Evolutionary conservation across 768 basidiomycete genomes (phyloP).

Genomic region (Rhizopogon salebrosus): DNA sequence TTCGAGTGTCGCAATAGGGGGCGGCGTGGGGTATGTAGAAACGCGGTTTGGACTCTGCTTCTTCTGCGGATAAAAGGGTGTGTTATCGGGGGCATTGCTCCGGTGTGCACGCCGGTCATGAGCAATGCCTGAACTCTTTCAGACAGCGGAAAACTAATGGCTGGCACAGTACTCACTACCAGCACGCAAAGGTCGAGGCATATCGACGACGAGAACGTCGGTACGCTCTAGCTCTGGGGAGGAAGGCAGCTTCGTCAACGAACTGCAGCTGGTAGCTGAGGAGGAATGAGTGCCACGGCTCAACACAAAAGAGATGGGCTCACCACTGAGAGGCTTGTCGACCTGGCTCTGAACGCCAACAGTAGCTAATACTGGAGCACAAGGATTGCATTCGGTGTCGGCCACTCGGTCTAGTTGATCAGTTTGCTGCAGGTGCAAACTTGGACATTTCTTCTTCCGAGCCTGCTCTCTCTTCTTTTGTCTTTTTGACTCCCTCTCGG

Average conservation of each 20-base stretch:
- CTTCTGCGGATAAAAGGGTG: not conserved
- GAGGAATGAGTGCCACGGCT: not conserved
- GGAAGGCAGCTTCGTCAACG: not conserved
- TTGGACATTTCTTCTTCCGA: slow-evolving; percentile 9
- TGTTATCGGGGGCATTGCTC: not conserved
- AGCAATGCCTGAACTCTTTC: not conserved
- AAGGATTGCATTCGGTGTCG: not conserved
- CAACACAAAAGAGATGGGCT: not conserved
- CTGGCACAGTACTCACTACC: not conserved
- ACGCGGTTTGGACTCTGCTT: not conserved
- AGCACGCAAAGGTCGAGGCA: not conserved
- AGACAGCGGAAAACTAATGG: not conserved
- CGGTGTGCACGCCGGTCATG: too few relatives aligned
- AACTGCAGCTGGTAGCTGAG: not conserved
- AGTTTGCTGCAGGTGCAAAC: not conserved
- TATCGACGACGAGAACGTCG: not conserved
- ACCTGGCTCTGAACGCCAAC: not conserved
- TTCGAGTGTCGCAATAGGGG: slow-evolving; percentile 10
- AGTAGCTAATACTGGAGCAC: not conserved
- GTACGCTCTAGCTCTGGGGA: not conserved
- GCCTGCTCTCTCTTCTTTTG: slow-evolving; percentile 13
- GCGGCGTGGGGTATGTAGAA: slow-evolving; percentile 6
- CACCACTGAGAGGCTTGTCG: not conserved
- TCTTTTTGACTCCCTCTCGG: slow-evolving; percentile 49
- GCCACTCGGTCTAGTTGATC: not conserved